Evolutionary conservation across 2,329 filamentous ascomycete species (phyloP).

Genomic region (Fusarium udum): DNA sequence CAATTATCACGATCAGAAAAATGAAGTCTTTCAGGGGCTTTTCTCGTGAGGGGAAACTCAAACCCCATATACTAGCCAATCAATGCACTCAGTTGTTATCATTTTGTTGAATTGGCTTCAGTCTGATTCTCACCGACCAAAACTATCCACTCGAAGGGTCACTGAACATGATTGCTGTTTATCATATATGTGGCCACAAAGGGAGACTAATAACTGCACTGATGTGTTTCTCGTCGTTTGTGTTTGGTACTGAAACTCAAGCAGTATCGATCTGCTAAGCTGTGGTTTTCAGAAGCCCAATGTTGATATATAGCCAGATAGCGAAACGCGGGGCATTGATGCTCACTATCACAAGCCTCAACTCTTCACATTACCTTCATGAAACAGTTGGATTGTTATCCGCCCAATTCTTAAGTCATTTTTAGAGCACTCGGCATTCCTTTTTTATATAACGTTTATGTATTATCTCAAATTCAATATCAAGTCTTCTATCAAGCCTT

Average conservation of each 20-base stretch:
- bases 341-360: neutral
- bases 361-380: neutral
- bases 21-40: conserved; percentile 1
- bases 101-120: conserved; percentile 5
- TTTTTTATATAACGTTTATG: accelerated
- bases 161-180: neutral
- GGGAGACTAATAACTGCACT: neutral
- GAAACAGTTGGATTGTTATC: neutral
- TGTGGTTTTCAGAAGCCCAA: neutral
- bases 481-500: neutral
- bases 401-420: neutral
- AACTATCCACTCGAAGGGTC: neutral
- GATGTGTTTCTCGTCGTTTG: neutral
- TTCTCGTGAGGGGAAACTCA: conserved; percentile 11
- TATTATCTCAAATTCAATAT: too few relatives aligned
- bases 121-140: neutral
- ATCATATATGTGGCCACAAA: neutral
- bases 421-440: neutral
- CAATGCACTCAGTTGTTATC: neutral
- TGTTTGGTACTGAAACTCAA: neutral
- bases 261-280: neutral
- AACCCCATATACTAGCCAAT: conserved; percentile 11
- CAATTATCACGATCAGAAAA: conserved; percentile 1
- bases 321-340: neutral
- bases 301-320: neutral